Evolutionary conservation across 331 rosid species (phyloP).

Genomic region (Malus hybrid): DNA sequence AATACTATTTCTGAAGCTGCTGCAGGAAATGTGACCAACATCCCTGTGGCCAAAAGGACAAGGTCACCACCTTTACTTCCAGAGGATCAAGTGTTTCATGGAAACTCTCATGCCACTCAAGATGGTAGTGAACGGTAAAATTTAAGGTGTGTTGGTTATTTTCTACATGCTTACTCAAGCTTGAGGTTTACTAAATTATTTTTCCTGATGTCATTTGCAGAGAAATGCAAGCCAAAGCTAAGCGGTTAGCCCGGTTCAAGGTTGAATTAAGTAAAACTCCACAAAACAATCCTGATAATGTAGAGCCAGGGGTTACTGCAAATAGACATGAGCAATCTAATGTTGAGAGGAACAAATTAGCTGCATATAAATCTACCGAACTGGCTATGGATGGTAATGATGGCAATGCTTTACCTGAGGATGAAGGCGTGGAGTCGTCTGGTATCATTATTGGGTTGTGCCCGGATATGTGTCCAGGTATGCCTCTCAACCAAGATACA

Average conservation of each 20-base stretch:
- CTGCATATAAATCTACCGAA: slow-evolving; percentile 31
- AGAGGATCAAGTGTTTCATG: slow-evolving; percentile 34
- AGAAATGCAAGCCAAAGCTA: slow-evolving; percentile 85
- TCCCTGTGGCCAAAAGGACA: slow-evolving; percentile 55
- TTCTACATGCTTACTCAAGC: slow-evolving; percentile 4
- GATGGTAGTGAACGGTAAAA: slow-evolving; percentile 71
- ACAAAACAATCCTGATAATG: slow-evolving; percentile 33
- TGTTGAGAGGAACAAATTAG: slow-evolving; percentile 36
- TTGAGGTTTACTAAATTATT: background rate
- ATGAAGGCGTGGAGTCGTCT: slow-evolving; percentile 47
- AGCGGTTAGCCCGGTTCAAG: slow-evolving; percentile 90
- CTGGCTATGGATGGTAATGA: slow-evolving; percentile 31
- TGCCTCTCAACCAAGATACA: slow-evolving; percentile 22
- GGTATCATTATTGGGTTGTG: slow-evolving; percentile 66
- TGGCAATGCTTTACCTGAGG: slow-evolving; percentile 39
- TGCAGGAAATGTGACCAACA: slow-evolving; percentile 26
- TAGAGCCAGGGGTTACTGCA: slow-evolving; percentile 34
- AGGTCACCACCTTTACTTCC: slow-evolving; percentile 64
- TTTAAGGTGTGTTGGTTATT: slow-evolving; percentile 14
- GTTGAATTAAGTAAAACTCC: slow-evolving; percentile 53
- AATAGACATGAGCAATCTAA: slow-evolving; percentile 31
- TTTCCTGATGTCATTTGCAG: slow-evolving; percentile 32
- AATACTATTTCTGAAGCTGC: slow-evolving; percentile 30
- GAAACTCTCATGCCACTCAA: slow-evolving; percentile 33
- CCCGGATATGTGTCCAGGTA: slow-evolving; percentile 98